Percentiles rank a stretch among this genome's conserved stretches.
phyloP scores from a whole-genome alignment of 2,329 filamentous ascomycete species.

The Diaporthe destruens region DNA sequence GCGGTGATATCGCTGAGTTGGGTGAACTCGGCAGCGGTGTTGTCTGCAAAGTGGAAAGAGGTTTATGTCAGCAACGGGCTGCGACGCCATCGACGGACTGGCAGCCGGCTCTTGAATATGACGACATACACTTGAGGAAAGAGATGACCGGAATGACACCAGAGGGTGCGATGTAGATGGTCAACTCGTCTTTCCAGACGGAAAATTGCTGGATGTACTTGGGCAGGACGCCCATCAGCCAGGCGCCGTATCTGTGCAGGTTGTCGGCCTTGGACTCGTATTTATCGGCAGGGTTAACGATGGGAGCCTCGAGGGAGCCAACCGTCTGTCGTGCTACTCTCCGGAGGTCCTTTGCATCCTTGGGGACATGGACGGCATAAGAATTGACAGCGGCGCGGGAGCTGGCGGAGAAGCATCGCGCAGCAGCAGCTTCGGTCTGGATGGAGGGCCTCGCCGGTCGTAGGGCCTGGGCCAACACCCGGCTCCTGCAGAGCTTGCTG shows the following conservation, averaged over 20 bases:
- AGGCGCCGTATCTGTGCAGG: conserved; percentile 94
- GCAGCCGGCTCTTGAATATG: background rate
- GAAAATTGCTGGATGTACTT: conserved; percentile 99
- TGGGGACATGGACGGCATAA: conserved; percentile 67
- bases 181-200: conserved; percentile 99
- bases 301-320: conserved; percentile 78
- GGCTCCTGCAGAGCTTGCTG: conserved; percentile 69
- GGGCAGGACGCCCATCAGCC: conserved; percentile 94
- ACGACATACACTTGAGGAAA: conserved; percentile 82
- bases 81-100: background rate
- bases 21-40: conserved; percentile 97
- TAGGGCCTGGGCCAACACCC: conserved; percentile 68
- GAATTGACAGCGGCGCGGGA: conserved; percentile 53
- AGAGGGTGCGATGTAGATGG: conserved; percentile 89
- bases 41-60: conserved; percentile 66
- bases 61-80: background rate
- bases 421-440: conserved; percentile 55
- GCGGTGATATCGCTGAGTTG: conserved; percentile 93
- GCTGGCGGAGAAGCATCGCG: conserved; percentile 65
- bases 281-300: conserved; percentile 94
- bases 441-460: conserved; percentile 63
- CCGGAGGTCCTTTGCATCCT: conserved; percentile 76
- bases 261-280: conserved; percentile 87
- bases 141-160: conserved; percentile 92
- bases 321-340: conserved; percentile 68